Conservation (phyloP, 2,329 filamentous ascomycete species). For the Fusarium sp. region DNA sequence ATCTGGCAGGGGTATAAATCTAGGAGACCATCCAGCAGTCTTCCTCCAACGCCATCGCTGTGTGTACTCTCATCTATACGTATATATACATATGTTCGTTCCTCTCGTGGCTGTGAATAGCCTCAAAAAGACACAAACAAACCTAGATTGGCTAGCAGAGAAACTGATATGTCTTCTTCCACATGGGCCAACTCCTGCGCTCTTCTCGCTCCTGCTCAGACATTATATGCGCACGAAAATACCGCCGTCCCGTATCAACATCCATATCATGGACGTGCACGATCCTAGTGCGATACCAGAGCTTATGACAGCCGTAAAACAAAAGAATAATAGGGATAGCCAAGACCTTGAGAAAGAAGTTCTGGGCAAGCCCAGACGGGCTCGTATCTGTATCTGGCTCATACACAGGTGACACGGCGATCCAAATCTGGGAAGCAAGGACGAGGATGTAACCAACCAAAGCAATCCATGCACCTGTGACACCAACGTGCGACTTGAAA, state of each 20-base stretch:
- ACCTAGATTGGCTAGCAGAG: slow-evolving; percentile 69
- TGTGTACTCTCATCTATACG: too few relatives aligned
- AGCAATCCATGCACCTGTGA: slow-evolving; percentile 86
- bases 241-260: slow-evolving; percentile 85
- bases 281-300: slow-evolving; percentile 78
- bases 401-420: slow-evolving; percentile 81
- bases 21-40: too few relatives aligned
- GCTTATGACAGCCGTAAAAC: slow-evolving; percentile 82
- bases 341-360: slow-evolving; percentile 82
- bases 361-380: slow-evolving; percentile 64
- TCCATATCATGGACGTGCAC: slow-evolving; percentile 84
- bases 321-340: slow-evolving; percentile 77
- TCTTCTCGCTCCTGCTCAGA: slow-evolving; percentile 86
- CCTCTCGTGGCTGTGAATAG: too few relatives aligned
- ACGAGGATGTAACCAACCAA: slow-evolving; percentile 82
- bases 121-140: not conserved
- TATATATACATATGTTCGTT: too few relatives aligned
- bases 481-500: slow-evolving; percentile 83
- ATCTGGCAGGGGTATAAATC: too few relatives aligned
- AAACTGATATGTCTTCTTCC: slow-evolving; percentile 83
- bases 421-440: slow-evolving; percentile 89
- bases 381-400: slow-evolving; percentile 60
- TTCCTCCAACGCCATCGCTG: too few relatives aligned
- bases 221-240: slow-evolving; percentile 84
- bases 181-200: slow-evolving; percentile 77